A percentile compares a stretch with the other conserved stretches of the same genome.
These are phyloP conservation scores for Plasmodium chabaudi DNA, from an alignment of 169 alveolate genomes.

Conservation along the genomic window DNA sequence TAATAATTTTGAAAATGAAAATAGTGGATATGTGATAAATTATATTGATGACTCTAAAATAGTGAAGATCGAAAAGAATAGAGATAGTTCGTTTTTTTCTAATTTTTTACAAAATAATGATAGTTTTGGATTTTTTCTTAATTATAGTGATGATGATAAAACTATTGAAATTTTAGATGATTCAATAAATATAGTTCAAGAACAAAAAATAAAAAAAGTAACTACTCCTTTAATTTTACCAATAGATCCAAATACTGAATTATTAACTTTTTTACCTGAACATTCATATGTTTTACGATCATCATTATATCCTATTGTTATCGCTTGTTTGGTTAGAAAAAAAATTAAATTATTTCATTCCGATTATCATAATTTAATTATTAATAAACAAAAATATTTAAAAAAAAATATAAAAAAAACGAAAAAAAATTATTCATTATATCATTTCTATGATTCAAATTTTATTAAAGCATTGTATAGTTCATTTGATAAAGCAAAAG, in stretches of 20 bases:
- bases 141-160: constrained; percentile 65
- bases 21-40: constrained; percentile 1
- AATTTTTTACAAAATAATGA: constrained; percentile 64
- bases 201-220: constrained; percentile 60
- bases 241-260: constrained; percentile 60
- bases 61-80: constrained; percentile 31
- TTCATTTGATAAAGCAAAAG: constrained; percentile 40
- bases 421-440: constrained; percentile 30
- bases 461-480: constrained; percentile 37
- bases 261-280: constrained; percentile 64
- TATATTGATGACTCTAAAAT: constrained; percentile 66
- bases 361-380: constrained; percentile 40
- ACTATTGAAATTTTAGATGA: constrained; percentile 64
- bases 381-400: constrained; percentile 44
- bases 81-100: constrained; percentile 57
- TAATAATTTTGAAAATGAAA: constrained; percentile 20
- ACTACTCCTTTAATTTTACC: constrained; percentile 54
- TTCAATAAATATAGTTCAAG: constrained; percentile 58
- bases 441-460: constrained; percentile 21
- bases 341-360: constrained; percentile 44
- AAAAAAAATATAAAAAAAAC: constrained; percentile 27
- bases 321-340: constrained; percentile 68
- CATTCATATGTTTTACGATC: constrained; percentile 71
- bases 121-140: constrained; percentile 52
- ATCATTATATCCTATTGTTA: constrained; percentile 71